Evolutionary conservation across 306 rosid species (phyloP), one percentile per base, ranked within the genome.

Genomic region (Spatholobus suberectus): DNA sequence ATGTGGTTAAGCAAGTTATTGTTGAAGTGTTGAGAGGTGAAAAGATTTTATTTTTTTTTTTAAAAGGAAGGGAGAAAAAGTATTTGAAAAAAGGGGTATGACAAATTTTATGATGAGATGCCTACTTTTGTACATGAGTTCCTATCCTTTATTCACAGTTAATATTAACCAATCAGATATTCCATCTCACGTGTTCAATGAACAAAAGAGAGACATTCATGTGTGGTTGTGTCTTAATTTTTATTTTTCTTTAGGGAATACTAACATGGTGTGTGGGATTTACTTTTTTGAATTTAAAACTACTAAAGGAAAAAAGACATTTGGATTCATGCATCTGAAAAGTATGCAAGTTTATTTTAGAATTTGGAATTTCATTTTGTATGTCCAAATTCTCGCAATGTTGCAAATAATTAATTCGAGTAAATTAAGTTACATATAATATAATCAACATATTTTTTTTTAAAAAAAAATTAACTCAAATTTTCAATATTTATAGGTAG

Each of bases 161-260:
- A 78, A 58, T 85, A 77, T 66, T 74, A 77, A 80, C 74, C 81
- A 72, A 59, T 77, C 73, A 78, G 35, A 86, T 75, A 83, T 75
- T 83, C 82, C 81, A 73, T 49, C 57, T 70, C 41, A 54, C 88
- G 82, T 76, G 89, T 82, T 73, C 83, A 54, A 23, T 18, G 78
- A 78, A 86, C 69, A 74, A 55, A 77, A 43, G 44, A 52, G 69
- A 71, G 81, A 85, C 88, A 81, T 77, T 85, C 88, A 85, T 85
- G 88, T 82, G 86, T 85, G 72, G 14, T 55, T 43, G 68, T 73
- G 68, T 67, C 77, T 74, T 57, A 1, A 43, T 35, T 9, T 46
- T 75, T n/a, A n/a, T 43, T 68, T 37, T 74, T 34, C 27, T 66
- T 73, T 41, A 52, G 49, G 14, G 35, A 27, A 65, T 73, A 17